Base-by-base conservation (phyloP, 2,329 filamentous ascomycete species). In the Colletotrichum liriopes region DNA sequence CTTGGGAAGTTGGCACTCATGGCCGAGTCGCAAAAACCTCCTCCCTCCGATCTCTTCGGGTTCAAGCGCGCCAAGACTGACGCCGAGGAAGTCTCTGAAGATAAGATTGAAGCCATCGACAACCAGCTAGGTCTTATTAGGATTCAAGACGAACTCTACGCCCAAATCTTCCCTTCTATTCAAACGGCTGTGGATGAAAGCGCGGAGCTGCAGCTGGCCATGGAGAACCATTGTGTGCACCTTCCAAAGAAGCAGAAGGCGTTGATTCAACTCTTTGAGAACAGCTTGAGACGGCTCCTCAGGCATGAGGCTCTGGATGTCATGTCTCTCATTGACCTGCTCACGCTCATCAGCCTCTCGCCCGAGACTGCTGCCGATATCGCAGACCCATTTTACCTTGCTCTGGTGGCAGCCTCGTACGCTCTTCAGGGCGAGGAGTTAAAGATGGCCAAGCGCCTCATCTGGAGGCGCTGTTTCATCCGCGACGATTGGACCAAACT, bases 391-490 rank as follows among this genome's bases (percentile, higher is more conserved):
- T 98, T 97, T 80, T 93, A 90, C 80, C 85, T 93, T 72, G 95
- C 95, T 29, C 86, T 97, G 23, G 85, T 88, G 77, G 89, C 88
- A 65, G 89, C 84, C 77, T 87, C 84, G 81, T 87, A 84, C 78
- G 90, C 84, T 75, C 87, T 86, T 76, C 86, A 81, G 76, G 85
- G 84, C 75, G 91, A 85, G 23, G 87, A 89, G n/a, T 86, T 89
- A 56, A 87, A 88, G 74, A 87, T 92, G 74, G 88, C 88, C 6
- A 86, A 87, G 79, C 83, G 85, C 20, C 83, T 91, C 49, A 93
- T 98, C 74, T 99, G 96, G 96, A 93, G 96, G 78, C 91, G 96
- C 65, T 92, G 94, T 73, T 93, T 93, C 77, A 88, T 96, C 75
- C 90, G 92, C 61, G 95, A 98, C 80, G 90, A 98, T 79, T 99